Percentiles rank a stretch among this genome's conserved stretches.
Conservation (phyloP, 345 rosid genomes). For the Punica granatum region DNA sequence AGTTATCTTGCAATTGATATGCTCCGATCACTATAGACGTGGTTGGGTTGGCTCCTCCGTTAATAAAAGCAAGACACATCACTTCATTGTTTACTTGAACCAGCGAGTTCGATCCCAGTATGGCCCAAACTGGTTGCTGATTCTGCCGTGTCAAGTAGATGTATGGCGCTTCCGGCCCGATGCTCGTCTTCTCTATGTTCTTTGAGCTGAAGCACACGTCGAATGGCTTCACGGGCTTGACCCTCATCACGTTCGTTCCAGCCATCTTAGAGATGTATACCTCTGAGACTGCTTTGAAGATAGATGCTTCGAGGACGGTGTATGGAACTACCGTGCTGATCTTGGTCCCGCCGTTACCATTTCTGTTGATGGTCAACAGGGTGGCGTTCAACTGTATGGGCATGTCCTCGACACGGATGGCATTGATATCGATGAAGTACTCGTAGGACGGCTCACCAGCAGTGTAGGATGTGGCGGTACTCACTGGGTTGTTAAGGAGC, state of each 20-base stretch:
- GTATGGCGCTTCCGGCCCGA: conserved; percentile 29
- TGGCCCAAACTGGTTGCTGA: conserved; percentile 22
- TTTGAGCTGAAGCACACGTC: conserved; percentile 43
- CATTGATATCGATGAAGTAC: conserved; percentile 33
- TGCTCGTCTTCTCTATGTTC: conserved; percentile 37
- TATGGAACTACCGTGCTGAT: conserved; percentile 65
- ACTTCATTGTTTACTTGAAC: conserved; percentile 24
- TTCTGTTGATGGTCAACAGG: conserved; percentile 19
- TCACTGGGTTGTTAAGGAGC: conserved; percentile 29
- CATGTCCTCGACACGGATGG: conserved; percentile 30
- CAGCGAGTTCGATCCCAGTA: conserved; percentile 38
- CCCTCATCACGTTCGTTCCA: conserved; percentile 33
- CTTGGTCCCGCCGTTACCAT: conserved; percentile 61
- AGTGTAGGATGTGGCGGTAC: conserved; percentile 13
- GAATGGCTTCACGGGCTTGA: conserved; percentile 40
- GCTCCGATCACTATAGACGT: conserved; percentile 37
- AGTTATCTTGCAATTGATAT: conserved; percentile 32
- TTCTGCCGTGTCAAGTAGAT: conserved; percentile 32
- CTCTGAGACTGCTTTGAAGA: conserved; percentile 37
- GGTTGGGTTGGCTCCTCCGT: conserved; percentile 26
- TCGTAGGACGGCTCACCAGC: conserved; percentile 26
- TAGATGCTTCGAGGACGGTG: conserved; percentile 50
- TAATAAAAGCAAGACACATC: conserved; percentile 32
- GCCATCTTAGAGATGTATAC: conserved; percentile 33
- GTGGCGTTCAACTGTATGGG: conserved; percentile 24